Evolutionary conservation across 352 stramenopile species (phyloP).

Genomic region (Globisporangium echinulatum): DNA sequence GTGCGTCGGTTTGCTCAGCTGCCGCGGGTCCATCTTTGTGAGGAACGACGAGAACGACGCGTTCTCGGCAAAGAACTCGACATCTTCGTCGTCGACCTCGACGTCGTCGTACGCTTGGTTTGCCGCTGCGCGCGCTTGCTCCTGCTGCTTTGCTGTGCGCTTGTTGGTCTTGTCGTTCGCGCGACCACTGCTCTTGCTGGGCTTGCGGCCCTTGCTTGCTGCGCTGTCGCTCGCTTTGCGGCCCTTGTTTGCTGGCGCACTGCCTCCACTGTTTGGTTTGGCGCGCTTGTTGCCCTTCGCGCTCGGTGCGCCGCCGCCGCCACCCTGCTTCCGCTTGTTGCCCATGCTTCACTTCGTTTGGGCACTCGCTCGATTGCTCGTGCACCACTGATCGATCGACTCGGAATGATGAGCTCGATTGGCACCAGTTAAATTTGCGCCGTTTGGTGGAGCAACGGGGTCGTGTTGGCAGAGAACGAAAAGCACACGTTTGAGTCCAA

Average conservation of each 20-base stretch:
- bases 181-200: background rate
- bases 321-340: slow-evolving; percentile 35
- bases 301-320: slow-evolving; percentile 7
- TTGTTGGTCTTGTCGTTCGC: background rate
- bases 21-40: slow-evolving; percentile 69
- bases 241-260: slow-evolving; percentile 17
- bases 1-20: slow-evolving; percentile 40
- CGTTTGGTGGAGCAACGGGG: background rate
- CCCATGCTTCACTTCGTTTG: slow-evolving; percentile 4
- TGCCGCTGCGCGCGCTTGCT: slow-evolving; percentile 13
- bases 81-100: slow-evolving; percentile 71
- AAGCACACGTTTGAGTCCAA: background rate
- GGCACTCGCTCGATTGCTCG: background rate
- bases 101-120: slow-evolving; percentile 36
- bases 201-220: slow-evolving; percentile 4
- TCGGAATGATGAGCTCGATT: background rate
- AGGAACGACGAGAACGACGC: slow-evolving; percentile 67
- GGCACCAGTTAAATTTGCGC: background rate
- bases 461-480: background rate
- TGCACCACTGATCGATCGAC: background rate
- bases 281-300: slow-evolving; percentile 36
- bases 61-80: slow-evolving; percentile 77
- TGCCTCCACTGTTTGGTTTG: slow-evolving; percentile 9
- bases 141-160: slow-evolving; percentile 18
- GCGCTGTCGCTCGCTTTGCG: slow-evolving; percentile 11